Evolutionary conservation across 495 filamentous ascomycete genomes (phyloP).

Genomic region (Hyaloscypha hepaticicola): DNA sequence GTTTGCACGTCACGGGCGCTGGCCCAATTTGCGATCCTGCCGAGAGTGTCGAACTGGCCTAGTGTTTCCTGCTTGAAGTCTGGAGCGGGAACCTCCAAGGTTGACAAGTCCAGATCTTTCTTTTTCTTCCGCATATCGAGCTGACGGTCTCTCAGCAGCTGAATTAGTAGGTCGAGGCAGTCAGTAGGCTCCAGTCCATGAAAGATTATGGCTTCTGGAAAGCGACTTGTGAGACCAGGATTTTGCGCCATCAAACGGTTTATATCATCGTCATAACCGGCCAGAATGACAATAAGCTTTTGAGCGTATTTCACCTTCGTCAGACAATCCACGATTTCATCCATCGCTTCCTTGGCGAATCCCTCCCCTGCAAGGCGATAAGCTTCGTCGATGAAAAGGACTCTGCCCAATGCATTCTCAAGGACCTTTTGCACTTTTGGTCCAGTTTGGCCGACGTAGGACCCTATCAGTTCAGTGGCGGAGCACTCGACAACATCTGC

Average conservation of each 20-base stretch:
- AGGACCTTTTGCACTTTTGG: slow-evolving; percentile 58
- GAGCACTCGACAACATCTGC: slow-evolving; percentile 41
- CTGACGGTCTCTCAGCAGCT: no score
- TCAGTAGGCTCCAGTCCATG: no score
- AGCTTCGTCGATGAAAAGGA: slow-evolving; percentile 64
- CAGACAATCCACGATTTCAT: slow-evolving; percentile 62
- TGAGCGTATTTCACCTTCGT: slow-evolving; percentile 58
- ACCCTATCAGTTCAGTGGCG: slow-evolving; percentile 40
- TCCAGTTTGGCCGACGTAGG: slow-evolving; percentile 58
- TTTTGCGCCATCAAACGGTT: slow-evolving; percentile 66
- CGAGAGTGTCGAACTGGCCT: no score
- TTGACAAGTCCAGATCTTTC: no score
- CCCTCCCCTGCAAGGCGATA: slow-evolving; percentile 51
- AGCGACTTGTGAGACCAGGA: slow-evolving; percentile 57
- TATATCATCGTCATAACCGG: slow-evolving; percentile 71
- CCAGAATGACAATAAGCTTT: slow-evolving; percentile 72
- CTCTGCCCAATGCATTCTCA: slow-evolving; percentile 55
- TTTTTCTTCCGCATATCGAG: no score
- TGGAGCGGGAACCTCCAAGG: no score
- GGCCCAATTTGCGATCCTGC: no score
- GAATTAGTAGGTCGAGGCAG: no score
- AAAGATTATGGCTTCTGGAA: no score
- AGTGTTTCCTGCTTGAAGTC: no score
- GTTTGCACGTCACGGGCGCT: no score
- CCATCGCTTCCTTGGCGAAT: slow-evolving; percentile 61